Conservation (phyloP, 768 basidiomycete genomes). For the Suillus clintonianus region DNA sequence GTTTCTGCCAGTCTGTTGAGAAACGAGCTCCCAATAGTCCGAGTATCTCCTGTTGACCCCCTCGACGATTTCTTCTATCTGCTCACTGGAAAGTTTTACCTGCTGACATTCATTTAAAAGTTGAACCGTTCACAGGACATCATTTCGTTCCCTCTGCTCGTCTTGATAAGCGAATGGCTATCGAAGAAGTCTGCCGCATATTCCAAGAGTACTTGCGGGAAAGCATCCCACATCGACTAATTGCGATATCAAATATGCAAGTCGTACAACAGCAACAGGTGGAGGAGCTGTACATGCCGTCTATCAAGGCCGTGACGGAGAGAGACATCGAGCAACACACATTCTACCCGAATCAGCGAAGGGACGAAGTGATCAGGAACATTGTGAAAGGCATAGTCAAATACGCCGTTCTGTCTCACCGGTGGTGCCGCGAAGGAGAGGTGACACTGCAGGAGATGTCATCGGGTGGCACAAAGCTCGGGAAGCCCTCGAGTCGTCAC, state of each 20-base stretch:
- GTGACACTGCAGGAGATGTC: constrained; percentile 11
- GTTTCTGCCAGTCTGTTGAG: too few species aligned
- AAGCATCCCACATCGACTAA: constrained; percentile 17
- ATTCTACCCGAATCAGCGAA: constrained; percentile 23
- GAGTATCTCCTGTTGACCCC: background rate
- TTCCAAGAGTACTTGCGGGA: constrained; percentile 13
- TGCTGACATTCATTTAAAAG: background rate
- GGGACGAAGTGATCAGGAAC: constrained; percentile 19
- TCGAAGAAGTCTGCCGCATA: constrained; percentile 16
- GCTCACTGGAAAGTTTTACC: background rate
- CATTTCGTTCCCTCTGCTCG: background rate
- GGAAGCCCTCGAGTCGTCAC: constrained; percentile 9
- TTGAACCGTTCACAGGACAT: background rate
- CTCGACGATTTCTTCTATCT: background rate
- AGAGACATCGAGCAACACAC: constrained; percentile 21
- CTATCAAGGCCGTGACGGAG: constrained; percentile 19
- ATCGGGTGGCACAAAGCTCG: background rate
- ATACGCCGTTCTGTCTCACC: constrained; percentile 22
- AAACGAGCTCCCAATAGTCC: background rate
- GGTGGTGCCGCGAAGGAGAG: constrained; percentile 5
- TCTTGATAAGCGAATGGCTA: constrained; percentile 8
- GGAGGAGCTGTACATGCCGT: constrained; percentile 5
- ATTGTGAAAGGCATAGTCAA: constrained; percentile 24
- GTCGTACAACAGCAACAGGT: constrained; percentile 12
- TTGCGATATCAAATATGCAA: constrained; percentile 16